Evolutionary conservation across 306 rosid genomes (phyloP).

Genomic region (Quillaja saponaria): DNA sequence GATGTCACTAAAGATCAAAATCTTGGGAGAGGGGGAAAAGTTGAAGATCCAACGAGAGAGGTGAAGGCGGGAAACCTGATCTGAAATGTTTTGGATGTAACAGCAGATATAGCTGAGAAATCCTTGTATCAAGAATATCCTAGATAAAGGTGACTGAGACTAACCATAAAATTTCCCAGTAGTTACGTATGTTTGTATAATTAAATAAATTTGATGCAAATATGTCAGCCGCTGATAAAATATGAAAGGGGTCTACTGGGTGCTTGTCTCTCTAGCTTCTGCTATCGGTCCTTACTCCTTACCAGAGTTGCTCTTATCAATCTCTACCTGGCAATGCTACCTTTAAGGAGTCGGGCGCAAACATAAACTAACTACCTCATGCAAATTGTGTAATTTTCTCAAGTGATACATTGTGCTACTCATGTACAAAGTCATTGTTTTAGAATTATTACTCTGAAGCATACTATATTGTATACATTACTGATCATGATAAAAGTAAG

Average conservation of each 20-base stretch:
- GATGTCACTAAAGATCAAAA: too few relatives aligned
- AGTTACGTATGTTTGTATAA: not conserved
- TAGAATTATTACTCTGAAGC: not conserved
- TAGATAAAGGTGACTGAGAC: not conserved
- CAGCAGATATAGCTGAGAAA: not conserved
- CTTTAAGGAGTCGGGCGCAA: constrained; percentile 11
- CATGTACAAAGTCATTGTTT: not conserved
- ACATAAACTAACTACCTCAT: constrained; percentile 1
- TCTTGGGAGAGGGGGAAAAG: too few relatives aligned
- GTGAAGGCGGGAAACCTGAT: not conserved
- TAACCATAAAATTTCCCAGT: not conserved
- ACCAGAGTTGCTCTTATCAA: not conserved
- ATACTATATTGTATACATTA: constrained; percentile 10
- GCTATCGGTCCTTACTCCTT: not conserved
- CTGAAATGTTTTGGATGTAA: constrained; percentile 13
- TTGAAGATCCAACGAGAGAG: too few relatives aligned
- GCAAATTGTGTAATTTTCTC: not conserved
- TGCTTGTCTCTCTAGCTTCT: not conserved
- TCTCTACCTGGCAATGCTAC: not conserved
- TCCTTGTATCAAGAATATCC: not conserved
- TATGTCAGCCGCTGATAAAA: not conserved
- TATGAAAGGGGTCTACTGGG: not conserved
- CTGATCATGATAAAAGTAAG: not conserved
- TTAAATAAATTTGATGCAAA: constrained; percentile 2
- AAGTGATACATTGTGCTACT: not conserved